Evolutionary conservation across 2,329 filamentous ascomycete species (phyloP), one percentile per base, ranked within the genome.

Genomic region (Pyrenochaeta sp.): DNA sequence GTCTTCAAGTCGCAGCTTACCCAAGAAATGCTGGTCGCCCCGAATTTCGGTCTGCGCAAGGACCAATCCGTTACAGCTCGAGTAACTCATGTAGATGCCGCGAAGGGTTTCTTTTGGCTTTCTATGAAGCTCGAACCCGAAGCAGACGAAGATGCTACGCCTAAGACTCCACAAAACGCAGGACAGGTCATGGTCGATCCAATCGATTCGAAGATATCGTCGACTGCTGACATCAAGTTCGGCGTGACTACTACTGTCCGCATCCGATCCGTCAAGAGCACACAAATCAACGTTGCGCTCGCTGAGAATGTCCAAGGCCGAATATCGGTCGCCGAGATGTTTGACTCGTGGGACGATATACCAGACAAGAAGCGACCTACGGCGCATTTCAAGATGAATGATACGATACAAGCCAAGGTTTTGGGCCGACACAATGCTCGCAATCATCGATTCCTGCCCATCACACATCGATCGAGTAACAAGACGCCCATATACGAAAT

Each of bases 301-400:
- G 90, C 92, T 43, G 92, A 96, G 72, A 92, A 93, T 64, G 84
- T 96, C 8, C 91, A 96, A 74, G 95, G 94, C n/a, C 91, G 95
- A 19, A 89, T 99, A 58, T 94, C 97, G 72, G 87, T 95, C 5
- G 96, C 95, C 1, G 92, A 98, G 75, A 80, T 93, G 12, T 99
- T 96, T 74, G 91, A 97, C 75, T 84, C 83, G 10, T 97, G 91
- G 90, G 90, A 96, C 46, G 89, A 94, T 43, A 95, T 99, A 69
- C 84, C 87, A 54, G 88, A 97, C 72, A 86, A 89, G 56, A 97
- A 94, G 77, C 83, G 88, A 28, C 94, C 95, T 1, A 82, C 98
- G n/a, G 82, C 83, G 54, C 85, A 86, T 61, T 96, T 96, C 79
- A 85, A 87, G 61, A 82, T 84, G 50, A 90, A 91, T 66, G 87